Evolutionary conservation across 192 early-diverging fungal species (phyloP), one percentile per base, ranked within the genome.

Genomic region (Diversispora eburnea): DNA sequence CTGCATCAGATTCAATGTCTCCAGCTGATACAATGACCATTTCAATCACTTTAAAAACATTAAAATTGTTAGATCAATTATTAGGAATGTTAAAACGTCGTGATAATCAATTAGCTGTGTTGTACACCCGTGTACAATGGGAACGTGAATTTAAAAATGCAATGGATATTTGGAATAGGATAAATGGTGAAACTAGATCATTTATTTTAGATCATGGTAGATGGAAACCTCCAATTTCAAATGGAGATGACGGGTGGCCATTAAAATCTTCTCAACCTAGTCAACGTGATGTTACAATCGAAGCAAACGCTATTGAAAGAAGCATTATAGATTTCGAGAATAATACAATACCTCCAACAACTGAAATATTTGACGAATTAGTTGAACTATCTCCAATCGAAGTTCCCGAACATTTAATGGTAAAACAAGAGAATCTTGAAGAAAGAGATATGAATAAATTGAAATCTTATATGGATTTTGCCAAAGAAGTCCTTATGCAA

Each of bases 21-120:
- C 82, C 82, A 3, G 82, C 82, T 15, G 82, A 84, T 39, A 82
- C 82, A 6, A 82, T 78, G 15, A 84, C 82, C 0, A 84, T 84
- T 46, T 78, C 79, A 55, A 82, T 82, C 10, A 84, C 80, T 1
- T 76, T 84, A 7, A 75, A 76, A 20, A 84, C 82, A 4, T 56
- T 84, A 20, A 80, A 51, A 56, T 77, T 76, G 20, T 60, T 84
- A 10, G 82, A 84, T 58, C 63, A 71, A 45, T 48, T 84, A 48
- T 74, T 80, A 67, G 57, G 76, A 39, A 52, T 76, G 41, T 54
- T 84, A 56, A 65, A 72, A 68, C 20, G 71, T 33, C 67, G 71
- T 47, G 46, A 76, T 12, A 75, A 84, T 48, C 78, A 79, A 42
- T 47, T 84, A 8, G 71, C 68, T 41, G 48, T 81, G 9, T 66